Percentiles rank a stretch among this genome's conserved stretches.
Conservation (phyloP, 257 asterid species). For the Asclepias syriaca region DNA sequence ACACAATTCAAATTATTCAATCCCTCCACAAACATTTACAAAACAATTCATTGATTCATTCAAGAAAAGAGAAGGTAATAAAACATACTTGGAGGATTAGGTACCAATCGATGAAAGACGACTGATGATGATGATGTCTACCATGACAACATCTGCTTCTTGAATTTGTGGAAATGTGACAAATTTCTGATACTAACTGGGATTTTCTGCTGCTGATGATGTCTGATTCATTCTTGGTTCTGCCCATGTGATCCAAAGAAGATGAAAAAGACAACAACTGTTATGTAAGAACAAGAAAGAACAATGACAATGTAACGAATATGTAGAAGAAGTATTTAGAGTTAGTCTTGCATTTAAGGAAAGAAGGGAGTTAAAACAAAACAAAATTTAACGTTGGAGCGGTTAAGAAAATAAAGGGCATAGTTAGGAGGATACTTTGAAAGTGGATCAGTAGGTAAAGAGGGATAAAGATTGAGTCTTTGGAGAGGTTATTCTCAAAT, state of each 20-base stretch:
- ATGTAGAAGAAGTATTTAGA: neutral
- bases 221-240: conserved; percentile 32
- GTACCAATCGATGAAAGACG: conserved; percentile 60
- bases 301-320: neutral
- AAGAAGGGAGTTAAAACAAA: neutral
- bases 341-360: conserved; percentile 8
- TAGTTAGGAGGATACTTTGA: conserved; percentile 29
- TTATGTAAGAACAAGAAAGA: neutral
- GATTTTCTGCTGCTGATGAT: conserved; percentile 22
- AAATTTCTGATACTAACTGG: conserved; percentile 46
- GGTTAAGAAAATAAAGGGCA: conserved; percentile 52
- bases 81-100: conserved; percentile 51
- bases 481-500: conserved; percentile 4
- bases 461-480: conserved; percentile 1
- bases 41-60: no score
- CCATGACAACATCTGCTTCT: conserved; percentile 32
- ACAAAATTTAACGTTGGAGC: conserved; percentile 36
- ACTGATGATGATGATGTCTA: conserved; percentile 18
- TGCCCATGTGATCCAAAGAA: conserved; percentile 26
- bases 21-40: neutral
- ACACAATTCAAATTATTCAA: neutral
- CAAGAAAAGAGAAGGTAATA: neutral
- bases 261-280: neutral
- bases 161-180: conserved; percentile 35
- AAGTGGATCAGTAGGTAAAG: conserved; percentile 29